A percentile compares a stretch with the other conserved stretches of the same genome.
Evolutionary conservation across 83 land plant species (phyloP).

Genomic region (Larix sibirica): DNA sequence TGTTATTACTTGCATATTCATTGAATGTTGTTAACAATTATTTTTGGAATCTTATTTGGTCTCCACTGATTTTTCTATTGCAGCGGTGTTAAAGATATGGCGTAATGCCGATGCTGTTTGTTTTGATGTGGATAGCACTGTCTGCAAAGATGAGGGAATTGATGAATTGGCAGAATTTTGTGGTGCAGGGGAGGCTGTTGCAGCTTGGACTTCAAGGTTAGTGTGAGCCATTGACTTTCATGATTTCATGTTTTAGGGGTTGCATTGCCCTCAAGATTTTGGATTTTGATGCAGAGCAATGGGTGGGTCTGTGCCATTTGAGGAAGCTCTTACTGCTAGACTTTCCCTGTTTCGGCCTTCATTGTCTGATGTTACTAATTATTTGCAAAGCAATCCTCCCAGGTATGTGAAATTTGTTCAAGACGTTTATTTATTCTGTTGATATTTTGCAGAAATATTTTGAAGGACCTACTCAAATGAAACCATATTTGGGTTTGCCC

Average conservation of each 20-base stretch:
- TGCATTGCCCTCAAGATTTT: neutral
- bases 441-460: neutral
- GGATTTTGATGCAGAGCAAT: constrained; percentile 68
- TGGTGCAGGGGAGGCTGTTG: constrained; percentile 99
- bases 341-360: constrained; percentile 89
- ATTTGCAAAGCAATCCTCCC: constrained; percentile 83
- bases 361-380: constrained; percentile 52
- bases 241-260: neutral
- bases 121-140: constrained; percentile 99
- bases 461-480: neutral
- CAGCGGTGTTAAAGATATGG: constrained; percentile 87
- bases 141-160: constrained; percentile 96
- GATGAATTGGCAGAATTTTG: constrained; percentile 98
- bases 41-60: neutral
- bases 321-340: constrained; percentile 92
- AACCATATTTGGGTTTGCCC: neutral
- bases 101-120: constrained; percentile 87
- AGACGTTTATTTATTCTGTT: constrained; percentile 2
- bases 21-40: neutral
- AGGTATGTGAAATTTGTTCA: constrained; percentile 42
- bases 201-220: constrained; percentile 95
- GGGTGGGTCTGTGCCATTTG: constrained; percentile 93
- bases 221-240: neutral
- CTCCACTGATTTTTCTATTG: constrained; percentile 7
- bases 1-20: neutral